Base-by-base conservation (phyloP, 805 yeast species). In the Metschnikowia reukaufii region DNA sequence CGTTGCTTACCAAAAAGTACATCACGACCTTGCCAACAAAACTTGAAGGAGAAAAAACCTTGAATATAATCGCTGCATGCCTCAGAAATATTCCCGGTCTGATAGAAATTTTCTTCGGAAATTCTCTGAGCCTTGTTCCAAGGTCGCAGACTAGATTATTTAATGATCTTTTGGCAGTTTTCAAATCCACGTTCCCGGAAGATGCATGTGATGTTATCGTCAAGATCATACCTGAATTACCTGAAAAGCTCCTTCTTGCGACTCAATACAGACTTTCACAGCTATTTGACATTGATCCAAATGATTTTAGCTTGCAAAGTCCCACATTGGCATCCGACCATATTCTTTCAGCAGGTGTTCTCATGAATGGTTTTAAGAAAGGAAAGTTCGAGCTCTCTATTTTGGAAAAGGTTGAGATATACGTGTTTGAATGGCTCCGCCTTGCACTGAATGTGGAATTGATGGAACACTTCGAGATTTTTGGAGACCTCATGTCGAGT, bases 401-500 rank as follows among this genome's bases (percentile, higher is more conserved):
- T 12, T 35, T 42, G 23, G 18, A 30, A 6, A 35, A 16, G 18
- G 13, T 21, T 16, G 45, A 47, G 16, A 13, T 9, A 4, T 20
- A 20, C 21, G 29, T 47, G 19, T 8, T 17, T 16, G 9, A 25
- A 10, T 50, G 53, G 51, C 33, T 44, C 4, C 31, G 37, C 7
- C n/a, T 15, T 21, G 42, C 47, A 4, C 18, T n/a, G 4, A 27
- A 34, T 3, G n/a, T 32, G n/a, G 37, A 36, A 6, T 10, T 18
- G 13, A 29, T 21, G 5, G 30, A 32, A 10, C 19, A 42, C 17
- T 23, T 39, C 16, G 12, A 20, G 9, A 27, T 48, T 13, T 37
- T 49, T 31, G 37, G 17, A n/a, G 34, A 19, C 2, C 39, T 50
- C 8, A 9, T 50, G 15, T 33, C 31, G 8, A 23, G 17, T 12